Evolutionary conservation across 208 protist genomes (phyloP).

Genomic region (Wallacemonas sp.): DNA sequence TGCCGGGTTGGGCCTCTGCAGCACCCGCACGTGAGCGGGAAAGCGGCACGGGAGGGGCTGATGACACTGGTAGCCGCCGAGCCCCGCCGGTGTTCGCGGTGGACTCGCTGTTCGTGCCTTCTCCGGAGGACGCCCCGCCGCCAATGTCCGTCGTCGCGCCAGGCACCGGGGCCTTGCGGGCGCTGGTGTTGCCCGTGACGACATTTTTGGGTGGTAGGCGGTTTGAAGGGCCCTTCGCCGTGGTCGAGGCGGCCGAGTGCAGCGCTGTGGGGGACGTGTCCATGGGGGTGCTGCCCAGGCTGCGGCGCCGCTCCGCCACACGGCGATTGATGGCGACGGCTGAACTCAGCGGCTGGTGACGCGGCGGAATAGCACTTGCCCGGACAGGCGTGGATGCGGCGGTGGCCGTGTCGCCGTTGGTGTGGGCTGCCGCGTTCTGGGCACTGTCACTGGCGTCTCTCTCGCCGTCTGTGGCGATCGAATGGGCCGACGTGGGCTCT

Average conservation of each 20-base stretch:
- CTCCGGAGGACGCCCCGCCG: too few species aligned
- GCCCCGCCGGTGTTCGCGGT: not conserved
- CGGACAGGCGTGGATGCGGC: not conserved
- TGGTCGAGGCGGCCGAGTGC: not conserved
- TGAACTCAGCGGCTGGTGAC: constrained; percentile 8
- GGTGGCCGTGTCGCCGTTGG: not conserved
- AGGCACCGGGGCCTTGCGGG: not conserved
- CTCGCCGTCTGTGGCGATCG: not conserved
- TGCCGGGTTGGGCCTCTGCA: constrained; percentile 19
- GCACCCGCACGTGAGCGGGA: not conserved
- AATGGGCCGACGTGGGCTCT: not conserved
- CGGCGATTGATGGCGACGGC: constrained; percentile 11
- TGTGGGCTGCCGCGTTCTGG: not conserved
- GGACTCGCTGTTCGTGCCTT: too few species aligned
- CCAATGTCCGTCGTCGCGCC: too few species aligned
- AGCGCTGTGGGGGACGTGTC: not conserved
- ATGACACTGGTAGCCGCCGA: constrained; percentile 4
- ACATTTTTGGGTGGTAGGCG: constrained; percentile 13
- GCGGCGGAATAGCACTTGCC: constrained; percentile 1
- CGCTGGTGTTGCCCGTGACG: not conserved
- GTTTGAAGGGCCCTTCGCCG: constrained; percentile 2
- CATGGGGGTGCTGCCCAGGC: not conserved
- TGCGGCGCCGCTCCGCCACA: constrained; percentile 9
- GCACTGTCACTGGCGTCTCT: not conserved
- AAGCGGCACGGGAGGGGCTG: not conserved